Evolutionary conservation across 192 early-diverging fungal genomes (phyloP).

Genomic region (Coemansia sp.): DNA sequence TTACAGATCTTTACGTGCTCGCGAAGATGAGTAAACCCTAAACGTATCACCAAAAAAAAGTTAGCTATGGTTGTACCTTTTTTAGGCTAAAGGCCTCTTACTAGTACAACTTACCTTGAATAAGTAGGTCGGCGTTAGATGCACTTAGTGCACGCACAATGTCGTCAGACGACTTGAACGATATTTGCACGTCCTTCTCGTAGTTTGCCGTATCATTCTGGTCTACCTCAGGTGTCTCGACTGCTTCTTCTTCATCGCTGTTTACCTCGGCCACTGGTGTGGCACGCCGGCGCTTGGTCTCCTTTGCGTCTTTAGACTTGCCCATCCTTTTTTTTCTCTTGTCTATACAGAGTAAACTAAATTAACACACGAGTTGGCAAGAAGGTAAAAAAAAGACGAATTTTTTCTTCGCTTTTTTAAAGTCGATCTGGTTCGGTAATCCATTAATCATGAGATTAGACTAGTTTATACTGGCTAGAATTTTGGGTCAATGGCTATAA

Average conservation of each 20-base stretch:
- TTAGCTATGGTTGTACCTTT: not conserved
- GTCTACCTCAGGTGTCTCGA: not conserved
- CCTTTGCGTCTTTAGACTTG: slow-evolving; percentile 15
- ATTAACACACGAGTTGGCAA: not conserved
- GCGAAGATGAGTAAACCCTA: slow-evolving; percentile 50
- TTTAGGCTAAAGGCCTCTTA: not conserved
- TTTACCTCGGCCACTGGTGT: not conserved
- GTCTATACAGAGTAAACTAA: not conserved
- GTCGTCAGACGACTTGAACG: slow-evolving; percentile 39
- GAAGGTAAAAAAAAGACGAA: not conserved
- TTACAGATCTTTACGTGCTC: slow-evolving; percentile 54
- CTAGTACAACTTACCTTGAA: slow-evolving; percentile 42
- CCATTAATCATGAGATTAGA: not conserved
- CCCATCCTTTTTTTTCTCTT: slow-evolving; percentile 11
- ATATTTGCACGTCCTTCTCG: slow-evolving; percentile 33
- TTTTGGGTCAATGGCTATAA: not conserved
- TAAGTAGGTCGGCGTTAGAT: slow-evolving; percentile 38
- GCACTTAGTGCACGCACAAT: slow-evolving; percentile 32
- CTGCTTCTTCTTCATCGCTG: not conserved
- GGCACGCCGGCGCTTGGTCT: slow-evolving; percentile 11
- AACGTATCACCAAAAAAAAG: not conserved
- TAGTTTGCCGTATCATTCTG: not conserved
- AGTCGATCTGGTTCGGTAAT: not conserved
- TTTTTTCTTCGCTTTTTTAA: not conserved
- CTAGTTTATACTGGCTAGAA: too few relatives aligned